A percentile compares a stretch with the other conserved stretches of the same genome.
Evolutionary conservation across 805 yeast genomes (phyloP).

Genomic region (Jamesozyma spencerorum): DNA sequence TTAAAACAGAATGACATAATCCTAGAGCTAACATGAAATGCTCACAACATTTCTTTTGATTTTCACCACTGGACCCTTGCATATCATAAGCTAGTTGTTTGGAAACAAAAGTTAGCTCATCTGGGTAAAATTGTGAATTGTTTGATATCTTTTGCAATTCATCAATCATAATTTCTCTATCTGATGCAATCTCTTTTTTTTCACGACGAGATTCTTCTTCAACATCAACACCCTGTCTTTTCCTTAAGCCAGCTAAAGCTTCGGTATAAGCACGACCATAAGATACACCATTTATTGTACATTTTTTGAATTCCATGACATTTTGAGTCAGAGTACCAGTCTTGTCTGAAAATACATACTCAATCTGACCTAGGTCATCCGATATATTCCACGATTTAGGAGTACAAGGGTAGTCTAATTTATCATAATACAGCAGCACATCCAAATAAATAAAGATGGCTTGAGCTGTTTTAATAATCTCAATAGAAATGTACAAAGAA

Average conservation of each 20-base stretch:
- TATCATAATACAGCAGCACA: slow-evolving; percentile 57
- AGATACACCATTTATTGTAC: slow-evolving; percentile 62
- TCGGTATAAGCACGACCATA: slow-evolving; percentile 81
- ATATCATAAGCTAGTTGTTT: slow-evolving; percentile 54
- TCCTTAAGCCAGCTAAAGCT: slow-evolving; percentile 69
- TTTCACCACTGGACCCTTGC: slow-evolving; percentile 35
- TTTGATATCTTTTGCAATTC: slow-evolving; percentile 32
- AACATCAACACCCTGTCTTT: slow-evolving; percentile 69
- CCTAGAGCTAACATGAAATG: slow-evolving; percentile 73
- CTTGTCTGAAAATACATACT: slow-evolving; percentile 74
- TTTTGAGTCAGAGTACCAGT: slow-evolving; percentile 81
- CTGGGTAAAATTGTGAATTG: slow-evolving; percentile 39
- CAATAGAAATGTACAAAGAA: slow-evolving; percentile 72
- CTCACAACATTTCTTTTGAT: slow-evolving; percentile 51
- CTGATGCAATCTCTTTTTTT: slow-evolving; percentile 45
- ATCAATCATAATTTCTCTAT: slow-evolving; percentile 49
- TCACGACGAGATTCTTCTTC: slow-evolving; percentile 49
- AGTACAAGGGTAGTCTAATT: slow-evolving; percentile 69
- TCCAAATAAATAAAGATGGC: slow-evolving; percentile 76
- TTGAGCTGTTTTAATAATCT: slow-evolving; percentile 74
- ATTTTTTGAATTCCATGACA: slow-evolving; percentile 78
- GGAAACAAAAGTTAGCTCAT: slow-evolving; percentile 63
- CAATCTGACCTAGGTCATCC: slow-evolving; percentile 81
- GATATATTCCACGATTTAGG: slow-evolving; percentile 82
- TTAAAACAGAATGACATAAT: slow-evolving; percentile 68